Evolutionary conservation across 495 filamentous ascomycete species (phyloP).

Genomic region (Xylaria scruposa): DNA sequence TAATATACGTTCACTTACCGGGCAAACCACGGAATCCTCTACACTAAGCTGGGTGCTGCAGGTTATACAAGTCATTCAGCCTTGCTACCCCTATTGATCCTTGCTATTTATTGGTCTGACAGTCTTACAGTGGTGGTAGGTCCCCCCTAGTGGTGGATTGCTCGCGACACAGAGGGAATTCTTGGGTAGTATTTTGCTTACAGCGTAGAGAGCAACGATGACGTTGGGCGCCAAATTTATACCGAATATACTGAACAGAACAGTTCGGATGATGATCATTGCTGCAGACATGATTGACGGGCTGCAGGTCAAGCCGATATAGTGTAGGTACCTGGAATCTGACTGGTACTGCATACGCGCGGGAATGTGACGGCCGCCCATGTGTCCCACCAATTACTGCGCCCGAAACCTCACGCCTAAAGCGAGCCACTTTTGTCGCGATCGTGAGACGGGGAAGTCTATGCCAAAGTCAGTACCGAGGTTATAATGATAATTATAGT

Average conservation of each 20-base stretch:
- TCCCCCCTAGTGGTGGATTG: background rate
- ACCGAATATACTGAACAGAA: background rate
- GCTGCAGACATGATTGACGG: background rate
- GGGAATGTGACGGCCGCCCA: slow-evolving; percentile 7
- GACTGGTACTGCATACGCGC: slow-evolving; percentile 23
- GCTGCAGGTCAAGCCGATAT: background rate
- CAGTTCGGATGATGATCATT: slow-evolving; percentile 16
- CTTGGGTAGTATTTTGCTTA: background rate
- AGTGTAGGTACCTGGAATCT: background rate
- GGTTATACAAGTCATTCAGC: background rate
- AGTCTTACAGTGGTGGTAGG: background rate
- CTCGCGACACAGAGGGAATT: background rate
- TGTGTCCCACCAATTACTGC: slow-evolving; percentile 11
- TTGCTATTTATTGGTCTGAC: background rate
- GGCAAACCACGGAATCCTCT: background rate
- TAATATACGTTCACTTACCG: background rate
- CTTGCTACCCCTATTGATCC: slow-evolving; percentile 10
- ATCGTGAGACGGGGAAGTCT: background rate
- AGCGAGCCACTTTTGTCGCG: slow-evolving; percentile 8
- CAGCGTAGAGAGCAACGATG: background rate
- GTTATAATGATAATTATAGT: background rate
- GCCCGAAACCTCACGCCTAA: background rate
- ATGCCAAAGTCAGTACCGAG: background rate
- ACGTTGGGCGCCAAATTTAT: background rate
- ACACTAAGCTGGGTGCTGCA: too few species aligned